Percentiles rank a stretch among this genome's conserved stretches.
phyloP scores from a whole-genome alignment of 2,329 filamentous ascomycete species.

The Pleoardoris graminearum region DNA sequence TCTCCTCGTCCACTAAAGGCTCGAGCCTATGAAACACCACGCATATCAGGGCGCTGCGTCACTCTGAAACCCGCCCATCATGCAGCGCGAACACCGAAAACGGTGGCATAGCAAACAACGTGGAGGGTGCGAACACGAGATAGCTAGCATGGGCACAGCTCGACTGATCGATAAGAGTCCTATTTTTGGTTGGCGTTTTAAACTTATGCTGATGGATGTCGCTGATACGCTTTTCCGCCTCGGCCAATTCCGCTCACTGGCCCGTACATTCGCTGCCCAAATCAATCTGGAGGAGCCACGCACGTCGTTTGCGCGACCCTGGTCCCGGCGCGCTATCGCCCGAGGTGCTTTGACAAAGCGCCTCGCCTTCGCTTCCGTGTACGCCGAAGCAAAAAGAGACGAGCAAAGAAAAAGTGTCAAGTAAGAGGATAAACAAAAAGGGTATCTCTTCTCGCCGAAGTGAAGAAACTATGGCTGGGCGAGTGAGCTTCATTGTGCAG shows the following conservation, averaged over 20 bases:
- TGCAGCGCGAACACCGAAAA: slow-evolving; percentile 2
- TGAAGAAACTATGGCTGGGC: slow-evolving; percentile 35
- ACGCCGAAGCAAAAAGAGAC: not conserved
- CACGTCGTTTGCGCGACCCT: slow-evolving; percentile 15
- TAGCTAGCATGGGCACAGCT: not conserved
- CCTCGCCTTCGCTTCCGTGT: not conserved
- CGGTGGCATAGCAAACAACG: not conserved
- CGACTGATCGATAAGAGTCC: slow-evolving; percentile 20
- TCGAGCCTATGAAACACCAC: slow-evolving; percentile 18
- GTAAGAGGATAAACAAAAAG: slow-evolving; percentile 29
- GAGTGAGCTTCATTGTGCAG: slow-evolving; percentile 40
- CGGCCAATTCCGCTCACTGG: not conserved
- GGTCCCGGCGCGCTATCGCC: not conserved
- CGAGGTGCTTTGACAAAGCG: not conserved
- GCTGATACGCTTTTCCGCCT: slow-evolving; percentile 22
- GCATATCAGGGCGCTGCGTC: slow-evolving; percentile 11
- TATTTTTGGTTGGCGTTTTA: slow-evolving; percentile 27
- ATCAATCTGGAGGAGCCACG: slow-evolving; percentile 35
- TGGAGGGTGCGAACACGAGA: slow-evolving; percentile 21
- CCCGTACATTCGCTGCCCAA: slow-evolving; percentile 28
- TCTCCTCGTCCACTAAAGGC: slow-evolving; percentile 10
- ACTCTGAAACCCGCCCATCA: slow-evolving; percentile 33
- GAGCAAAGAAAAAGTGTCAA: slow-evolving; percentile 5
- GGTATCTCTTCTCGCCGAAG: slow-evolving; percentile 44
- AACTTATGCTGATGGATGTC: slow-evolving; percentile 43